Evolutionary conservation across 495 filamentous ascomycete genomes (phyloP).

Genomic region (Aspergillus affinis): DNA sequence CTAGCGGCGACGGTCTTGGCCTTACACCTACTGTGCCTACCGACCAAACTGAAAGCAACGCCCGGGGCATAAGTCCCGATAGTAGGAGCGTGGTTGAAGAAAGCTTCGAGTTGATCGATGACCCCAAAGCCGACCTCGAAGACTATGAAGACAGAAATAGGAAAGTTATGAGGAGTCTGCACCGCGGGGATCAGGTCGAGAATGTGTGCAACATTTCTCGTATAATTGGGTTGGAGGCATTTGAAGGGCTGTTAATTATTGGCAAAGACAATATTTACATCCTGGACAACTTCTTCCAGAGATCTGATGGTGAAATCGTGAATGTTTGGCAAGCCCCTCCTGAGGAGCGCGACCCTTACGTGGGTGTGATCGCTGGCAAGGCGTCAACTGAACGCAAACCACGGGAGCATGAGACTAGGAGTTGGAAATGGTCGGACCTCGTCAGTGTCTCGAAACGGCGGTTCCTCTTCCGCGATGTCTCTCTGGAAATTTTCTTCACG

Average conservation of each 20-base stretch:
- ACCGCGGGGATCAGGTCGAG: slow-evolving; percentile 89
- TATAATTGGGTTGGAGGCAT: slow-evolving; percentile 87
- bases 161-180: slow-evolving; percentile 92
- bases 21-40: slow-evolving; percentile 37
- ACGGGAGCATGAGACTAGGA: slow-evolving; percentile 75
- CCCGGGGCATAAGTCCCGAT: slow-evolving; percentile 42
- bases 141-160: slow-evolving; percentile 95
- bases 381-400: slow-evolving; percentile 61
- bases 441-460: slow-evolving; percentile 96
- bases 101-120: slow-evolving; percentile 92
- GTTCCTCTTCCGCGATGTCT: slow-evolving; percentile 94
- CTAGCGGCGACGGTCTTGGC: slow-evolving; percentile 33
- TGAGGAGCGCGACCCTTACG: slow-evolving; percentile 92
- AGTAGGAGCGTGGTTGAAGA: slow-evolving; percentile 62
- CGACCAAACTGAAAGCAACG: slow-evolving; percentile 26
- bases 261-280: slow-evolving; percentile 94
- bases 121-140: slow-evolving; percentile 77
- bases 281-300: slow-evolving; percentile 91
- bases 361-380: slow-evolving; percentile 84
- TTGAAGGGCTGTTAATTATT: slow-evolving; percentile 86
- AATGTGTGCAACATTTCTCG: slow-evolving; percentile 93
- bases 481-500: slow-evolving; percentile 92
- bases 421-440: slow-evolving; percentile 92
- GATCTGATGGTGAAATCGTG: slow-evolving; percentile 91
- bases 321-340: slow-evolving; percentile 90